phyloP scores from a whole-genome alignment of 768 basidiomycete species.

The Mycena kentingensis region DNA sequence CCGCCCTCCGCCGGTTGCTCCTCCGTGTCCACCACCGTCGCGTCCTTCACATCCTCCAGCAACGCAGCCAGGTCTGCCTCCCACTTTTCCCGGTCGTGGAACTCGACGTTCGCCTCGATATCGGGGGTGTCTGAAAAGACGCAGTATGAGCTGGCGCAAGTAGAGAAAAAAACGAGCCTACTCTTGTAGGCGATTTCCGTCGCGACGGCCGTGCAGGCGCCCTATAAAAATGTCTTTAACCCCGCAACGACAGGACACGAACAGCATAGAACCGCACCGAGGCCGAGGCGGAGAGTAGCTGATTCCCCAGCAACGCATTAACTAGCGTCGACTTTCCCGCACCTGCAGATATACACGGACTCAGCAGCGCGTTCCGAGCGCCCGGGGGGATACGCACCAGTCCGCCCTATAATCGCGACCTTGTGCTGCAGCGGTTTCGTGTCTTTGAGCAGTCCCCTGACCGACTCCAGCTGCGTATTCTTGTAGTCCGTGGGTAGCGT shows the following conservation, averaged over 20 bases:
- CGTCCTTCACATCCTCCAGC: conserved; percentile 14
- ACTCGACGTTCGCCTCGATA: conserved; percentile 16
- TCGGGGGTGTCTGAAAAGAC: background rate
- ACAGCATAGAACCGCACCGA: conserved; percentile 7
- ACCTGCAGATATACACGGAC: conserved; percentile 1
- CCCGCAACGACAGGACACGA: no score
- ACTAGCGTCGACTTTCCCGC: conserved; percentile 18
- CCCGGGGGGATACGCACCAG: conserved; percentile 9
- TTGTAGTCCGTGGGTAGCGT: no score
- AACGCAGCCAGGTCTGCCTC: conserved; percentile 3
- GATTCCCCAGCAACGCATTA: conserved; percentile 16
- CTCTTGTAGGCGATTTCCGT: conserved; percentile 19
- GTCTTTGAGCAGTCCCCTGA: background rate
- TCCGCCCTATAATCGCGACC: conserved; percentile 20
- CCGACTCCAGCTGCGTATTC: no score
- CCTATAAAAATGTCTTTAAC: no score
- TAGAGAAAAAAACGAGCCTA: background rate
- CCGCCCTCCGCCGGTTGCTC: conserved; percentile 3
- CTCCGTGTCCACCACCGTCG: conserved; percentile 6
- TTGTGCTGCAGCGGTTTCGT: conserved; percentile 4
- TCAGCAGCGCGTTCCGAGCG: background rate
- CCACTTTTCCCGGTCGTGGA: conserved; percentile 13
- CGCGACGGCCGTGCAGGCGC: conserved; percentile 20
- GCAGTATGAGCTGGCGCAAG: background rate
- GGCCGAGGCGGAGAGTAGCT: conserved; percentile 17